Base-by-base conservation (phyloP, 495 filamentous ascomycete species). In the Xylaria castorea region DNA sequence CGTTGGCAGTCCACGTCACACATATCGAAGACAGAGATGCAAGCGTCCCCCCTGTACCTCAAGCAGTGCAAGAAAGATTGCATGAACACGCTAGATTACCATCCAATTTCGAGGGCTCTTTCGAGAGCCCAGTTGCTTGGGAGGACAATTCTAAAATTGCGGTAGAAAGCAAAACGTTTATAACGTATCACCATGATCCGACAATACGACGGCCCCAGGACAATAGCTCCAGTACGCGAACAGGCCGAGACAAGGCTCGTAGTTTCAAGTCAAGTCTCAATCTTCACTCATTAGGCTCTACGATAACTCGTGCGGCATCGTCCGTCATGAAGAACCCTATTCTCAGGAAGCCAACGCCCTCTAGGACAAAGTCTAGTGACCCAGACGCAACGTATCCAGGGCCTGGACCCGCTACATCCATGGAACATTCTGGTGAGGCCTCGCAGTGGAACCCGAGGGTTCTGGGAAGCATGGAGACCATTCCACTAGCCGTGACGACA, bases 91-190 rank as follows among this genome's bases (percentile, higher is more conserved):
- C 75, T 18, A 73, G 75, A 46, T 63, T 73, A 25, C 76, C 77
- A 36, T 77, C 80, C 12, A 68, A 79, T 36, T 73, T 78, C 14
- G 84, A 79, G 68, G 75, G 73, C 66, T 71, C 83, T n/a, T 77
- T 76, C 20, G 64, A 82, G 51, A 80, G 72, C 62, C 75, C 78
- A 4, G 78, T 79, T 7, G 69, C 78, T 6, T 83, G 81, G 64
- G 74, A 80, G 69, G 83, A 85, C 14, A 8, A 2, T 36, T 38
- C 51, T 51, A 34, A 60, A 51, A 25, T 40, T 46, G 82, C 82
- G 11, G 71, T 83, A 5, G 82, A 78, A 63, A 84, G 81, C 40
- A 85, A 51, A 82, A 80, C 71, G 80, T 82, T 40, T 80, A 78
- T 46, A 82, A 80, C 58, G 53, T 78, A 34, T 82, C 82, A 65